A percentile compares a stretch with the other conserved stretches of the same genome.
Evolutionary conservation across 306 rosid species (phyloP).

Genomic region (Fragaria vesca): DNA sequence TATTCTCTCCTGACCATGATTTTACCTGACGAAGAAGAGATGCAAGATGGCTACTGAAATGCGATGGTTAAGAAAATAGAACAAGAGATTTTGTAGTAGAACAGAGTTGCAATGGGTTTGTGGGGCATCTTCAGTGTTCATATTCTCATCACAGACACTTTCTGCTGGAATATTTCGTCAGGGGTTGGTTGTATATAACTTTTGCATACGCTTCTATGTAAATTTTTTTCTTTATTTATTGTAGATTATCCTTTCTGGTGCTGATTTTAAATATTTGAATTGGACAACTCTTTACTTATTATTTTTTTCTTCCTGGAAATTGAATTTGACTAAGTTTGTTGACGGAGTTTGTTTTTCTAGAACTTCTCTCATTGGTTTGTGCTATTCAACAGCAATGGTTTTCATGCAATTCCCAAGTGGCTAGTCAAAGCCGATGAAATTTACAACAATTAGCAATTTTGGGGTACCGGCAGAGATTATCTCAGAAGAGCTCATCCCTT

Average conservation of each 20-base stretch:
- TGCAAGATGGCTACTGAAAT: slow-evolving; percentile 7
- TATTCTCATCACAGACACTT: slow-evolving; percentile 4
- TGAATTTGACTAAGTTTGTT: background rate
- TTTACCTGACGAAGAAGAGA: slow-evolving; percentile 61
- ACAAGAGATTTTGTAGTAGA: background rate
- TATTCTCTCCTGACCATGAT: slow-evolving; percentile 67
- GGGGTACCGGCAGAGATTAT: background rate
- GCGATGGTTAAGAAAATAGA: background rate
- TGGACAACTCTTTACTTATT: background rate
- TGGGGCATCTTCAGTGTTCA: slow-evolving; percentile 20
- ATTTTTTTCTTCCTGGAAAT: background rate
- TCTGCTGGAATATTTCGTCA: background rate
- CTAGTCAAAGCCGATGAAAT: background rate
- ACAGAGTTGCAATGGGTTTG: background rate
- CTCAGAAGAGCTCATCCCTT: background rate
- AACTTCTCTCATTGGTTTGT: background rate
- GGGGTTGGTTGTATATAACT: slow-evolving; percentile 43
- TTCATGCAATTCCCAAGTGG: background rate
- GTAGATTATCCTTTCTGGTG: slow-evolving; percentile 31
- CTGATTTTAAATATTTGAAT: slow-evolving; percentile 16
- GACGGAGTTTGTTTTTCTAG: background rate
- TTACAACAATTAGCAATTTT: background rate
- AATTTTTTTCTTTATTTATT: slow-evolving; percentile 37
- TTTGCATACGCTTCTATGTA: slow-evolving; percentile 40
- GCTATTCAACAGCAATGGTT: background rate